Evolutionary conservation across 2,329 filamentous ascomycete genomes (phyloP).

Genomic region (Sarocladium oryzae): DNA sequence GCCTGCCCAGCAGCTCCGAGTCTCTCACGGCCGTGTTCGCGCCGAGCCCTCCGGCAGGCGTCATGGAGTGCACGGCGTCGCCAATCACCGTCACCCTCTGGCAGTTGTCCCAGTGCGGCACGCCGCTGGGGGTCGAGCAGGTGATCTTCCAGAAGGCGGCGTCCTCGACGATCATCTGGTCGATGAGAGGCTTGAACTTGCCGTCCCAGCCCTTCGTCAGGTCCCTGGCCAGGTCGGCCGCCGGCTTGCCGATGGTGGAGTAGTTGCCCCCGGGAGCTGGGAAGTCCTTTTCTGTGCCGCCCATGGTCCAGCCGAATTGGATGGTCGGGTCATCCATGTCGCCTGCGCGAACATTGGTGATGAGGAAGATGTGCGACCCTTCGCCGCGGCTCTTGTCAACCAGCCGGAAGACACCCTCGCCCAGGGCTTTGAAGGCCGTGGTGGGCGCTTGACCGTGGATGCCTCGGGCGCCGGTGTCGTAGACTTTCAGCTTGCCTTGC

Average conservation of each 20-base stretch:
- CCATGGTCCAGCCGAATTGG: conserved; percentile 59
- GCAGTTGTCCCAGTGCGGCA: conserved; percentile 54
- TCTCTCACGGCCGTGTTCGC: conserved; percentile 40
- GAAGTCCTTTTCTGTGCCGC: conserved; percentile 50
- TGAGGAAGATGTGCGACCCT: conserved; percentile 42
- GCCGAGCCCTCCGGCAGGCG: conserved; percentile 10
- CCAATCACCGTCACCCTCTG: conserved; percentile 52
- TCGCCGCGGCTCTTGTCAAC: conserved; percentile 38
- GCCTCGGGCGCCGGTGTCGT: conserved; percentile 55
- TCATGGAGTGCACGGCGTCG: conserved; percentile 25
- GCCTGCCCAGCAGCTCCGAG: conserved; percentile 44
- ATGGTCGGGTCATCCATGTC: conserved; percentile 53
- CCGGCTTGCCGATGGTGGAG: conserved; percentile 47
- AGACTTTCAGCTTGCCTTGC: conserved; percentile 50
- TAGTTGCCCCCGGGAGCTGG: conserved; percentile 53
- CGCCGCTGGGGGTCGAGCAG: conserved; percentile 51
- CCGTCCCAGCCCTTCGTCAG: conserved; percentile 50
- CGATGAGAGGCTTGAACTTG: conserved; percentile 48
- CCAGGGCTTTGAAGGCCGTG: conserved; percentile 52
- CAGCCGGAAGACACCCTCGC: conserved; percentile 57
- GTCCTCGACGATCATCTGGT: conserved; percentile 48
- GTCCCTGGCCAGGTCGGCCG: conserved; percentile 50
- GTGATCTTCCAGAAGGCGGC: conserved; percentile 63
- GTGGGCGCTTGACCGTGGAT: conserved; percentile 61
- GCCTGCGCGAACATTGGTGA: conserved; percentile 56